Percentiles rank a stretch among this genome's conserved stretches.
phyloP scores from a whole-genome alignment of 306 rosid genomes.

The Astragalus glycyphyllos region DNA sequence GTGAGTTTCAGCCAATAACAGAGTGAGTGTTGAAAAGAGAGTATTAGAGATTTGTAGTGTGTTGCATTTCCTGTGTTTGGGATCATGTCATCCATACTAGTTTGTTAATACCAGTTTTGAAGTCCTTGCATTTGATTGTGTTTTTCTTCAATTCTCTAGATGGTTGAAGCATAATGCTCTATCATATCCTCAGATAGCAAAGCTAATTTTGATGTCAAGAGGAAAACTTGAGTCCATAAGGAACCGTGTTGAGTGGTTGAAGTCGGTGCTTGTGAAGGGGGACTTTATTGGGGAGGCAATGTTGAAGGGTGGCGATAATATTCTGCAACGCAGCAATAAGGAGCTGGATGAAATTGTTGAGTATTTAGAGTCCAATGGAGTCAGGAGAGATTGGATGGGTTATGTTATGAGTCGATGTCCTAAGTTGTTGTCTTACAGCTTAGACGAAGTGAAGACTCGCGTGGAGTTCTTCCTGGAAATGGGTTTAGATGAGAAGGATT shows the following conservation, averaged over 20 bases:
- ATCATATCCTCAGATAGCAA: slow-evolving; percentile 84
- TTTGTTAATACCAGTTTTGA: neutral
- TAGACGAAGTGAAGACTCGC: slow-evolving; percentile 75
- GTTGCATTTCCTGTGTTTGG: neutral
- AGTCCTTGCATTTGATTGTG: slow-evolving; percentile 42
- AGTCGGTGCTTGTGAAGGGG: slow-evolving; percentile 71
- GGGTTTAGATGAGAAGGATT: slow-evolving; percentile 82
- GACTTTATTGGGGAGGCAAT: slow-evolving; percentile 69
- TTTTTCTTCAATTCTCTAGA: slow-evolving; percentile 50
- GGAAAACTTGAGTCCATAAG: slow-evolving; percentile 71
- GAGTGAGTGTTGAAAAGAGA: no score
- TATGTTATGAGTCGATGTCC: slow-evolving; percentile 85
- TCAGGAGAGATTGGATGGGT: slow-evolving; percentile 90
- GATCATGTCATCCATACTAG: neutral
- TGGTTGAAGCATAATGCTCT: slow-evolving; percentile 93
- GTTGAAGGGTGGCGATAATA: slow-evolving; percentile 66
- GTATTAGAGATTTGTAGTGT: neutral
- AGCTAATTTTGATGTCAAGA: slow-evolving; percentile 80
- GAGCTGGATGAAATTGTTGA: slow-evolving; percentile 77
- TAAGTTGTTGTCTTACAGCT: slow-evolving; percentile 66
- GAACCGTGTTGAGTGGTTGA: slow-evolving; percentile 71
- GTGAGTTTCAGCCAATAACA: no score
- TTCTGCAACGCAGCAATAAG: slow-evolving; percentile 57
- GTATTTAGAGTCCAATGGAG: slow-evolving; percentile 75
- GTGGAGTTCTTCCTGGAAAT: slow-evolving; percentile 68